Evolutionary conservation across 2,329 filamentous ascomycete genomes (phyloP).

Genomic region (Westerdykella aurantiaca): DNA sequence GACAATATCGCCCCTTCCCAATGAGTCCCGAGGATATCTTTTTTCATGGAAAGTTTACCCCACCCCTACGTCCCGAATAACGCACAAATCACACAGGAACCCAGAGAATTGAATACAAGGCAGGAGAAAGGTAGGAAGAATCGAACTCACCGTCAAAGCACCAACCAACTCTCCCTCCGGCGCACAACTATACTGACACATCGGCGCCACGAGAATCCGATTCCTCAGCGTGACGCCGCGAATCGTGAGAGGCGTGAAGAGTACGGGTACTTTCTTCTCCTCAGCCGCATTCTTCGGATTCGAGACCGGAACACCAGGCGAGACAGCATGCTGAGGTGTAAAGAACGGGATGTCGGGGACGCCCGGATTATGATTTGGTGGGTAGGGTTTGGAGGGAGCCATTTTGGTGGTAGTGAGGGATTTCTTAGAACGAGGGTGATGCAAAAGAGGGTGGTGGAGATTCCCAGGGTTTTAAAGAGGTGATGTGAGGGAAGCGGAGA

Average conservation of each 20-base stretch:
- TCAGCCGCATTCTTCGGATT: not conserved
- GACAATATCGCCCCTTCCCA: too few species aligned
- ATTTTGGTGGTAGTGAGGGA: not conserved
- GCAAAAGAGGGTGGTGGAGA: slow-evolving; percentile 4
- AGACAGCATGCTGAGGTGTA: slow-evolving; percentile 40
- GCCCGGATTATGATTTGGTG: slow-evolving; percentile 22
- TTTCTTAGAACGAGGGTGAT: slow-evolving; percentile 1
- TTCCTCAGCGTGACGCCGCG: slow-evolving; percentile 32
- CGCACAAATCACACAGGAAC: too few species aligned
- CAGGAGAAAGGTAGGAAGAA: not conserved
- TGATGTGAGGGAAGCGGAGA: too few species aligned
- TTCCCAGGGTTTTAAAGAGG: too few species aligned
- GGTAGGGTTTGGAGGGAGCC: slow-evolving; percentile 1
- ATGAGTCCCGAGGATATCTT: too few species aligned
- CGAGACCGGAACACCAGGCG: slow-evolving; percentile 34
- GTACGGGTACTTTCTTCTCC: slow-evolving; percentile 17
- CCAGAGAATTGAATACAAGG: too few species aligned
- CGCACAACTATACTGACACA: slow-evolving; percentile 35
- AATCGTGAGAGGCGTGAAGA: slow-evolving; percentile 36
- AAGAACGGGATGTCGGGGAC: slow-evolving; percentile 38
- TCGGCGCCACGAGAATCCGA: slow-evolving; percentile 35
- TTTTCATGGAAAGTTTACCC: too few species aligned
- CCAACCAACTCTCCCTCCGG: slow-evolving; percentile 31
- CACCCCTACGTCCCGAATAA: too few species aligned
- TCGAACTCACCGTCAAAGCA: slow-evolving; percentile 18